These are phyloP conservation scores for Diophrys sp. DNA, from an alignment of 73 alveolate species.

Conservation along the genomic window DNA sequence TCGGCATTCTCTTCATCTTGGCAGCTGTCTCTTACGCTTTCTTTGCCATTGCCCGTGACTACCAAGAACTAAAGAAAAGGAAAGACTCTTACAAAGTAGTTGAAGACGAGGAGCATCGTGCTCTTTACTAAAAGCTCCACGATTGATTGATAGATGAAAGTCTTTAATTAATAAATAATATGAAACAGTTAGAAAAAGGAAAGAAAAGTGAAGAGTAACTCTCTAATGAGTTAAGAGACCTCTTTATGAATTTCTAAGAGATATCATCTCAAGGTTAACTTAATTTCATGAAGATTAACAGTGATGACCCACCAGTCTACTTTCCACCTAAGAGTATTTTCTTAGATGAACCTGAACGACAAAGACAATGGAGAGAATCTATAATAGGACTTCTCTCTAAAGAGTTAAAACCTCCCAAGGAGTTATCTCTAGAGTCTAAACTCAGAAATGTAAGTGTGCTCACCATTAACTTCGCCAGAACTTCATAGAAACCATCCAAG, in stretches of 20 bases:
- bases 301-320: constrained; percentile 25
- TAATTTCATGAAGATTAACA: constrained; percentile 31
- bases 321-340: constrained; percentile 42
- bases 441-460: too few relatives aligned
- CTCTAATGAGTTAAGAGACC: constrained; percentile 30
- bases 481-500: constrained; percentile 32
- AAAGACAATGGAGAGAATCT: constrained; percentile 21
- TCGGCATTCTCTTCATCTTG: neutral
- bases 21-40: neutral
- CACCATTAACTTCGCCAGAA: too few relatives aligned
- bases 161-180: too few relatives aligned
- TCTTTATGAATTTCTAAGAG: constrained; percentile 43
- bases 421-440: neutral
- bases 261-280: constrained; percentile 15
- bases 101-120: neutral
- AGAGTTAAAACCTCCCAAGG: constrained; percentile 8
- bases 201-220: constrained; percentile 11
- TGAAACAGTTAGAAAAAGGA: too few relatives aligned
- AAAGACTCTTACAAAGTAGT: neutral
- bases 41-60: neutral
- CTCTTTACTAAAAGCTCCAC: neutral
- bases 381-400: neutral
- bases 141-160: neutral
- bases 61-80: neutral
- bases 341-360: constrained; percentile 35